A percentile compares a stretch with the other conserved stretches of the same genome.
phyloP scores from a whole-genome alignment of 169 alveolate species.

The Plasmodium relictum region DNA sequence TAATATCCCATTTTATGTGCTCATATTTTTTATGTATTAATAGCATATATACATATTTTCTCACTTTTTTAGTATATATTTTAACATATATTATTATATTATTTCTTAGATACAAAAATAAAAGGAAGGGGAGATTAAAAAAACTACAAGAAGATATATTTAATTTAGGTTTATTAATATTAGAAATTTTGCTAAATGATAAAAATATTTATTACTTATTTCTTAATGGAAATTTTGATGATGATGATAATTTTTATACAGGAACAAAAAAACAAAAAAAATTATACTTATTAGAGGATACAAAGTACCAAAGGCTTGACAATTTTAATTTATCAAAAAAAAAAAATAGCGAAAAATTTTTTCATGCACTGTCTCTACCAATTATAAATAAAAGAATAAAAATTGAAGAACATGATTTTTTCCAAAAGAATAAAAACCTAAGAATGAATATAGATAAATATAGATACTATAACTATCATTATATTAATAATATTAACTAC shows the following conservation, averaged over 20 bases:
- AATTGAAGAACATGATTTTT: slow-evolving; percentile 51
- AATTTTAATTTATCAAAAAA: not conserved
- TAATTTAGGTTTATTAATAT: slow-evolving; percentile 41
- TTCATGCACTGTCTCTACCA: slow-evolving; percentile 63
- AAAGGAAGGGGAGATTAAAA: slow-evolving; percentile 17
- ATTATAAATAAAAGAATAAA: slow-evolving; percentile 34
- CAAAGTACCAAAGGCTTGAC: not conserved
- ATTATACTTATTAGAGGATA: slow-evolving; percentile 7
- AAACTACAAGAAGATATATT: slow-evolving; percentile 45
- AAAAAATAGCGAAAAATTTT: slow-evolving; percentile 33
- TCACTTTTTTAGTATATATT: not conserved
- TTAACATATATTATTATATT: not conserved
- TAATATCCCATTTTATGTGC: too few species aligned
- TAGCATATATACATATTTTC: not conserved
- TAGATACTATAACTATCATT: slow-evolving; percentile 56
- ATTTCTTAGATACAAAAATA: slow-evolving; percentile 17
- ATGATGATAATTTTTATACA: slow-evolving; percentile 19
- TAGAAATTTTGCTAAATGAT: slow-evolving; percentile 33
- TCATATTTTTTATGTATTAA: not conserved
- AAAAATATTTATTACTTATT: slow-evolving; percentile 33
- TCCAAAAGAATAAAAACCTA: slow-evolving; percentile 39
- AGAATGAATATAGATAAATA: slow-evolving; percentile 65
- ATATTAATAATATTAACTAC: slow-evolving; percentile 53
- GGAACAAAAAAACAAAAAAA: slow-evolving; percentile 24
- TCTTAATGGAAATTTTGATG: slow-evolving; percentile 12